These are phyloP conservation scores for Cladorrhinum sp. DNA, from an alignment of 2,329 filamentous ascomycete species.

Conservation along the genomic window DNA sequence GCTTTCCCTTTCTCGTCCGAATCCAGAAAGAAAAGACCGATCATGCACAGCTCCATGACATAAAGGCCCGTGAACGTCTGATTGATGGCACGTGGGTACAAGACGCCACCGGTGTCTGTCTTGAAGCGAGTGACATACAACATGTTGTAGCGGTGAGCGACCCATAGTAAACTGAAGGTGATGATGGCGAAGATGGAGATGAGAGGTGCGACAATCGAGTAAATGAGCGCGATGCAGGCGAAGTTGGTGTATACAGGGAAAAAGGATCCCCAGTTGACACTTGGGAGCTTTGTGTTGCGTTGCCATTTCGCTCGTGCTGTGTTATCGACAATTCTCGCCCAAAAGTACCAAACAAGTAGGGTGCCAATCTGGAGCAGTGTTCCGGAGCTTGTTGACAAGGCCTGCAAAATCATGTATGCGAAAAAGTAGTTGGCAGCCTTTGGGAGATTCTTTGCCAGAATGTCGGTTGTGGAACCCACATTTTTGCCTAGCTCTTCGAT, in stretches of 20 bases:
- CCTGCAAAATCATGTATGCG: conserved; percentile 95
- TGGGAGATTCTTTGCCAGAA: conserved; percentile 76
- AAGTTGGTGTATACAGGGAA: conserved; percentile 98
- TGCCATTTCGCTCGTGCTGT: conserved; percentile 81
- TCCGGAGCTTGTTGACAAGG: conserved; percentile 84
- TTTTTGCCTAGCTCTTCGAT: conserved; percentile 56
- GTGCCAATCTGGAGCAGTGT: conserved; percentile 81
- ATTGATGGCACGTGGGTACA: conserved; percentile 91
- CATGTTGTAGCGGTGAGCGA: conserved; percentile 95
- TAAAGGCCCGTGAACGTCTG: conserved; percentile 94
- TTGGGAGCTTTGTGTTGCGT: conserved; percentile 73
- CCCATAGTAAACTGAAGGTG: conserved; percentile 87
- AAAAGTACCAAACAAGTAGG: conserved; percentile 75
- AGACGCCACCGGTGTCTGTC: conserved; percentile 84
- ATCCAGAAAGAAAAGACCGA: conserved; percentile 85
- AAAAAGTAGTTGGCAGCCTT: conserved; percentile 95
- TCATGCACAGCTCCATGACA: conserved; percentile 86
- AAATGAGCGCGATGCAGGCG: conserved; percentile 86
- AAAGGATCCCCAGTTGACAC: conserved; percentile 85
- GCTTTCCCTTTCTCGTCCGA: conserved; percentile 51
- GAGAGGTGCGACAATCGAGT: conserved; percentile 82
- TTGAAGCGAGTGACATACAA: conserved; percentile 89
- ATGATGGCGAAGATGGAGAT: conserved; percentile 92
- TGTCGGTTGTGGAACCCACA: conserved; percentile 62
- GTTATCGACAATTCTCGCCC: conserved; percentile 77